Percentiles rank a stretch among this genome's conserved stretches.
phyloP scores from a whole-genome alignment of 192 early-diverging fungal species.

The Backusella sp. region DNA sequence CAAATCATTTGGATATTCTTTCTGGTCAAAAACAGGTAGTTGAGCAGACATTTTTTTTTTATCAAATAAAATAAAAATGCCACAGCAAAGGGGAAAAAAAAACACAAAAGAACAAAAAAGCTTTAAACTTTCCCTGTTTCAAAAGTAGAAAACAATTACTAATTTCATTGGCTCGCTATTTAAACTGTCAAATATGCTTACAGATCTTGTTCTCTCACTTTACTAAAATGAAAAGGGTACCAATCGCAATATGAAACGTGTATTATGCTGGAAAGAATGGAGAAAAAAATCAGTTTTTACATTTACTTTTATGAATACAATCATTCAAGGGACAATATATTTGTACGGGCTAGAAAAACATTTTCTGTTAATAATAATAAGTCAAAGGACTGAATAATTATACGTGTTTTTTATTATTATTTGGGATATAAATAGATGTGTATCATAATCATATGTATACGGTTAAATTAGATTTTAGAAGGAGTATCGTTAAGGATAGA shows the following conservation, averaged over 20 bases:
- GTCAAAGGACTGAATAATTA: not conserved
- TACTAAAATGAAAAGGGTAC: no score
- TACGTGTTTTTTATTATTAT: not conserved
- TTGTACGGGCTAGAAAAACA: no score
- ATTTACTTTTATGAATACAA: no score
- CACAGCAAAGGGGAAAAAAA: not conserved
- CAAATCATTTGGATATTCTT: constrained; percentile 25
- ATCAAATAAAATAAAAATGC: not conserved
- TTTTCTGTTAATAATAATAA: not conserved
- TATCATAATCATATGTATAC: not conserved
- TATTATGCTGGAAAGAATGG: no score
- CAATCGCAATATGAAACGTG: no score
- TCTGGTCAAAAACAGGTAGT: constrained; percentile 22
- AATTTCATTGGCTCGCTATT: not conserved
- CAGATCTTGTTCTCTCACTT: not conserved
- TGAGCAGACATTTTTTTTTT: constrained; percentile 21
- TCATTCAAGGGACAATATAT: no score
- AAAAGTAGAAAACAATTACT: not conserved
- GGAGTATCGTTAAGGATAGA: constrained; percentile 16
- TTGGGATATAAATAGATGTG: not conserved
- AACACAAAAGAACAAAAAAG: not conserved
- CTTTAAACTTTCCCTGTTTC: constrained; percentile 2
- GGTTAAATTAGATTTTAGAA: constrained; percentile 4
- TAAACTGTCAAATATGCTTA: not conserved
- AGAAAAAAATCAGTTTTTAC: no score